Evolutionary conservation across 2,329 filamentous ascomycete species (phyloP).

Genomic region (Colletotrichum liaoningense): DNA sequence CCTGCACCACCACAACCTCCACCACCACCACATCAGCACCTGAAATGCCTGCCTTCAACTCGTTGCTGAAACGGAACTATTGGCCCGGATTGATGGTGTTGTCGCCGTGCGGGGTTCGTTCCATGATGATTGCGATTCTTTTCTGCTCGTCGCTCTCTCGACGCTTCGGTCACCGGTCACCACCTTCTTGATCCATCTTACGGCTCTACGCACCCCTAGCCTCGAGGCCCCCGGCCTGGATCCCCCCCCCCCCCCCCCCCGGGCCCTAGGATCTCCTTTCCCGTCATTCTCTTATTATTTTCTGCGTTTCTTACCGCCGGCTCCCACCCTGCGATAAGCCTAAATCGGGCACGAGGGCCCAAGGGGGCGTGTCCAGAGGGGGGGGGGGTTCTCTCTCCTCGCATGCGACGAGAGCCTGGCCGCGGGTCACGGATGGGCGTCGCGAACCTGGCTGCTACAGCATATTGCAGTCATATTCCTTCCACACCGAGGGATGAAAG

Average conservation of each 20-base stretch:
- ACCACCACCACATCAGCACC: no score
- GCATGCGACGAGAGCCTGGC: not conserved
- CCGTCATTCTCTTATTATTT: not conserved
- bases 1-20: not conserved
- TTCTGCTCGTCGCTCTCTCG: not conserved
- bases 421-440: not conserved
- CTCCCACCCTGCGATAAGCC: conserved; percentile 8
- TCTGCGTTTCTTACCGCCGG: not conserved
- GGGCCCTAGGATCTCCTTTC: not conserved
- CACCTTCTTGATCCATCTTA: conserved; percentile 3
- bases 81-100: conserved; percentile 23
- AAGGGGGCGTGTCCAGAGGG: not conserved
- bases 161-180: not conserved
- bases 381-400: not conserved
- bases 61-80: conserved; percentile 27
- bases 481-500: conserved; percentile 6
- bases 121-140: not conserved
- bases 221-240: no score
- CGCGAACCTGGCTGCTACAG: conserved; percentile 1
- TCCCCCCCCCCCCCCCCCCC: no score
- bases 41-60: not conserved
- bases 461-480: conserved; percentile 9
- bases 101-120: conserved; percentile 24
- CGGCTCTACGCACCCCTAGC: not conserved
- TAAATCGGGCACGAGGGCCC: not conserved